A percentile compares a stretch with the other conserved stretches of the same genome.
These are phyloP conservation scores for Nemania abortiva DNA, from an alignment of 2,329 filamentous ascomycete species.

Conservation along the genomic window DNA sequence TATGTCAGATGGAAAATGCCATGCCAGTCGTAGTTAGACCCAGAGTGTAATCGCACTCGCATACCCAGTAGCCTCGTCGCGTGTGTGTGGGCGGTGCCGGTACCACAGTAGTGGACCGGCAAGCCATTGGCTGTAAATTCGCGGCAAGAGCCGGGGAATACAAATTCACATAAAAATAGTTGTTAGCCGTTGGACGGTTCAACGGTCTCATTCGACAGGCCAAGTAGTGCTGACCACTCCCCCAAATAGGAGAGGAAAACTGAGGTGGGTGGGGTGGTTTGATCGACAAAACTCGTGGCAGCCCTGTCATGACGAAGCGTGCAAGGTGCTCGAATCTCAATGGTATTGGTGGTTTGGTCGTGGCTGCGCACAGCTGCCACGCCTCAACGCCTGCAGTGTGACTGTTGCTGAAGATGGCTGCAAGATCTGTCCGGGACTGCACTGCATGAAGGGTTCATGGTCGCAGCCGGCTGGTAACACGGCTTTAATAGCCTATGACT, in stretches of 20 bases:
- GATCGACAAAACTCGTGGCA: constrained; percentile 39
- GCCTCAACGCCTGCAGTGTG: constrained; percentile 20
- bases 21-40: not conserved
- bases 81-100: constrained; percentile 38
- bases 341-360: constrained; percentile 23
- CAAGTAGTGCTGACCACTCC: constrained; percentile 33
- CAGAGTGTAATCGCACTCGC: not conserved
- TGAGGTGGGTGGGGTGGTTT: constrained; percentile 15
- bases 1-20: not conserved
- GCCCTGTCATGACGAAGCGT: constrained; percentile 35
- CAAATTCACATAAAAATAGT: constrained; percentile 40
- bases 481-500: constrained; percentile 28
- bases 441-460: constrained; percentile 21
- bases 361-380: constrained; percentile 32
- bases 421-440: constrained; percentile 32
- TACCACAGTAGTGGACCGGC: constrained; percentile 35
- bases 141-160: constrained; percentile 35
- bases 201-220: constrained; percentile 19
- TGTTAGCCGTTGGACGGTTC: constrained; percentile 21
- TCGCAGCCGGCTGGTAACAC: constrained; percentile 24
- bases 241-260: constrained; percentile 26
- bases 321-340: constrained; percentile 13
- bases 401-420: constrained; percentile 33
- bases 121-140: constrained; percentile 38
- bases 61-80: constrained; percentile 24